phyloP scores from a whole-genome alignment of 129 eudicot species.

The Deinandra increscens region DNA sequence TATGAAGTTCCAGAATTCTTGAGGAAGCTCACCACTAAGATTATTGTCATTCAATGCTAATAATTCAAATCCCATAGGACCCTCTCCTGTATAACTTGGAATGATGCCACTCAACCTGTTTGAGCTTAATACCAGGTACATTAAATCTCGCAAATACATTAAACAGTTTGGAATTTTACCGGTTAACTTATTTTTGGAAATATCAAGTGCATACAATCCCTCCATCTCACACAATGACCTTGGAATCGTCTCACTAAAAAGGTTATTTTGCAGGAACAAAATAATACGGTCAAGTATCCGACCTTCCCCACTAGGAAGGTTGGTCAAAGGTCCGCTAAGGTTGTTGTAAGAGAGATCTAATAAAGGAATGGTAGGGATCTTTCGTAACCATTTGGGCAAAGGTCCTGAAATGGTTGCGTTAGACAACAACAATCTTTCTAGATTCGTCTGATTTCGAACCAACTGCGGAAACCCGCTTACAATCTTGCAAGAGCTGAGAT shows the following conservation, averaged over 20 bases:
- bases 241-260: neutral
- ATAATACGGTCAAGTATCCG: too few species aligned
- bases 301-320: neutral
- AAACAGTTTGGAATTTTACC: neutral
- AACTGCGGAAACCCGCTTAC: slow-evolving; percentile 17
- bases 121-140: neutral
- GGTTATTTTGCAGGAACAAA: slow-evolving; percentile 1
- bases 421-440: neutral
- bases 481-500: neutral
- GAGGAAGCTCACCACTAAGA: neutral
- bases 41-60: neutral
- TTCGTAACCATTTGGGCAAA: slow-evolving; percentile 20
- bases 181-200: neutral
- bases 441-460: slow-evolving; percentile 4
- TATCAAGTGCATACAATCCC: neutral
- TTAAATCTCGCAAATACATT: neutral
- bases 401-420: neutral
- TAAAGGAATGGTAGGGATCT: neutral
- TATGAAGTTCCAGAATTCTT: neutral
- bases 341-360: slow-evolving; percentile 19
- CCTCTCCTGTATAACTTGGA: neutral
- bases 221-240: neutral
- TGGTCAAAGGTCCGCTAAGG: neutral
- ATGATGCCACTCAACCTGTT: neutral
- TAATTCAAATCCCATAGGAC: neutral